A percentile compares a stretch with the other conserved stretches of the same genome.
Evolutionary conservation across 2,329 filamentous ascomycete genomes (phyloP).

Genomic region (Lachnellula hyalina): DNA sequence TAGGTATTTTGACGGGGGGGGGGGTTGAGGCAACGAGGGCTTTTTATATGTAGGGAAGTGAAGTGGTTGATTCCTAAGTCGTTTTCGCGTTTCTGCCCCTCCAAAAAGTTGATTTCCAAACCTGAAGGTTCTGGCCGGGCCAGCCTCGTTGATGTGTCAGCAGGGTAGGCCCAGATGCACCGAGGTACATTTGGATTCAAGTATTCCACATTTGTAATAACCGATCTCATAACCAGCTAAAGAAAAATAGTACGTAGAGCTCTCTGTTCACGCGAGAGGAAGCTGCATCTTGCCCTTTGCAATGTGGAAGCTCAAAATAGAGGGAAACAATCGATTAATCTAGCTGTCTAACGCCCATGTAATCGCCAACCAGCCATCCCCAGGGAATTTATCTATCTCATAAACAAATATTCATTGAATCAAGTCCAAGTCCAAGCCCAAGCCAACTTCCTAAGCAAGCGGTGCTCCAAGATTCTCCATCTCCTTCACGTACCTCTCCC

Average conservation of each 20-base stretch:
- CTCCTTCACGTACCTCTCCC: conserved; percentile 85
- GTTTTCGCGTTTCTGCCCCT: conserved; percentile 10
- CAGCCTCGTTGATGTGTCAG: conserved; percentile 6
- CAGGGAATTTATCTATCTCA: neutral
- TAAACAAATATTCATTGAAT: neutral
- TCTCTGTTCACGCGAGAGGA: neutral
- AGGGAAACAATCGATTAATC: conserved; percentile 1
- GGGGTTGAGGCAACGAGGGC: neutral
- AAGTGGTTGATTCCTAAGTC: conserved; percentile 23
- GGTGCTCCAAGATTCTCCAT: conserved; percentile 64
- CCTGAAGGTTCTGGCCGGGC: conserved; percentile 13
- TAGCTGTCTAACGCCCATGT: conserved; percentile 5
- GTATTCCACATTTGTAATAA: neutral
- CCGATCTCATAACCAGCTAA: neutral
- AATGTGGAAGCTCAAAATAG: neutral
- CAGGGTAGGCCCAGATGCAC: neutral
- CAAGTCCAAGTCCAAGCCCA: neutral
- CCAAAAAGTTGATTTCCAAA: conserved; percentile 20
- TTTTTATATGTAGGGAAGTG: neutral
- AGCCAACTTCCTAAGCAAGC: conserved; percentile 15
- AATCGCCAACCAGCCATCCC: neutral
- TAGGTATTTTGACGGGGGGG: too few species aligned
- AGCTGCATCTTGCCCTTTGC: neutral
- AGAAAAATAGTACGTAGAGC: neutral
- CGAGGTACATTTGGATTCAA: neutral